Evolutionary conservation across 192 early-diverging fungal species (phyloP).

Genomic region (Umbelopsis vinacea): DNA sequence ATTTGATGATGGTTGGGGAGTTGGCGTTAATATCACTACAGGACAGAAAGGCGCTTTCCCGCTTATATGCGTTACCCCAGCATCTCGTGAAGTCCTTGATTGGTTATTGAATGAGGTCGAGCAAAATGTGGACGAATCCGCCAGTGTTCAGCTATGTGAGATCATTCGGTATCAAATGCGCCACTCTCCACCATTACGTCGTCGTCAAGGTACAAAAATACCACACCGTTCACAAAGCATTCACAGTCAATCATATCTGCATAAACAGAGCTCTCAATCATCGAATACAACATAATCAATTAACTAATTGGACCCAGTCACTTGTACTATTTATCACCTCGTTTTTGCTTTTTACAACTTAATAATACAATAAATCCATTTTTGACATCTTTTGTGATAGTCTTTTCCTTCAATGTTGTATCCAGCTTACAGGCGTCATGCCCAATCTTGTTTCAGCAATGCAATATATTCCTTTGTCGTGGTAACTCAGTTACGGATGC

Average conservation of each 20-base stretch:
- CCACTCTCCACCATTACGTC: background rate
- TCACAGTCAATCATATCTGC: background rate
- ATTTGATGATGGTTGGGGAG: constrained; percentile 92
- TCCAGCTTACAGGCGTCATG: too few species aligned
- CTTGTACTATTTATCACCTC: too few species aligned
- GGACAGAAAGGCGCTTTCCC: constrained; percentile 78
- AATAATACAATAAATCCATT: too few species aligned
- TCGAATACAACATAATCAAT: background rate
- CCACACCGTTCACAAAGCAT: constrained; percentile 4
- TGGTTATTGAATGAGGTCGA: constrained; percentile 8
- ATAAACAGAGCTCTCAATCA: background rate
- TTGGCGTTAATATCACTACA: constrained; percentile 73
- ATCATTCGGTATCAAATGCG: constrained; percentile 6
- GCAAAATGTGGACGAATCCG: background rate
- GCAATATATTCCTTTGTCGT: too few species aligned
- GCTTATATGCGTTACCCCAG: constrained; percentile 64
- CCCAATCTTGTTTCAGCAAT: too few species aligned
- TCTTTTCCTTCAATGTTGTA: too few species aligned
- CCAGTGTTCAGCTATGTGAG: background rate
- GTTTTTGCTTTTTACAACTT: too few species aligned
- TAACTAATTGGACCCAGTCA: too few species aligned
- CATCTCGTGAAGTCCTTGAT: constrained; percentile 10
- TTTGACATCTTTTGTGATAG: too few species aligned
- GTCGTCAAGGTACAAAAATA: background rate
- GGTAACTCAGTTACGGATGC: too few species aligned